Conservation (phyloP, 208 protist genomes). For the Wallacemonas sp. region DNA sequence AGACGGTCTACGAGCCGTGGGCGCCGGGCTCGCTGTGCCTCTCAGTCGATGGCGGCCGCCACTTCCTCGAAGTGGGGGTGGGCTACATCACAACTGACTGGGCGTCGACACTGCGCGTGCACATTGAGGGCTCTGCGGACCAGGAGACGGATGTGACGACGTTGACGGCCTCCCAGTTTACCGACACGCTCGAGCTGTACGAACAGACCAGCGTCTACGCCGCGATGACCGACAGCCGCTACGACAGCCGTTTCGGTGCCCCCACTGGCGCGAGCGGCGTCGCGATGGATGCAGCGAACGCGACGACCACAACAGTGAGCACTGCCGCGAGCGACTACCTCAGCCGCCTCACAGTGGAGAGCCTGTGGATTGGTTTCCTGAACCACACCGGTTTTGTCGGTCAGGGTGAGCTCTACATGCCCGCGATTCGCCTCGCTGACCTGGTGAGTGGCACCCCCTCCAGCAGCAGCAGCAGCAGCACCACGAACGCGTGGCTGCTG, state of each 20-base stretch:
- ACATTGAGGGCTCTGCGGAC: constrained; percentile 20
- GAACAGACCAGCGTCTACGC: constrained; percentile 49
- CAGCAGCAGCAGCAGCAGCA: background rate
- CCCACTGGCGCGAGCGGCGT: constrained; percentile 4
- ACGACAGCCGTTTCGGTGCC: constrained; percentile 25
- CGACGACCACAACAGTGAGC: background rate
- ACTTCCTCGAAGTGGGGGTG: constrained; percentile 61
- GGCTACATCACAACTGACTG: constrained; percentile 61
- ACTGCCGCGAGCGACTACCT: constrained; percentile 25
- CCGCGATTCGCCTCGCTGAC: constrained; percentile 21
- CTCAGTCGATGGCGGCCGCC: constrained; percentile 65
- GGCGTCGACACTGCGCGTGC: constrained; percentile 58
- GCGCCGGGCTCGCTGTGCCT: constrained; percentile 55
- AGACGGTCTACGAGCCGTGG: constrained; percentile 36
- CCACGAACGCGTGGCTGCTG: background rate
- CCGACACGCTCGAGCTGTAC: constrained; percentile 29
- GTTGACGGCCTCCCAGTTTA: constrained; percentile 9
- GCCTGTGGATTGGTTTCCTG: constrained; percentile 70
- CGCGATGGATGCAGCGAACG: background rate
- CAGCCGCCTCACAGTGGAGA: constrained; percentile 44
- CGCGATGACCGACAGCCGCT: constrained; percentile 52
- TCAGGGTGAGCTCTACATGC: constrained; percentile 57
- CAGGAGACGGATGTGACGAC: constrained; percentile 22
- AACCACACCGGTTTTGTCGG: constrained; percentile 40
- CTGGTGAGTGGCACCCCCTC: background rate